Evolutionary conservation across 2,329 filamentous ascomycete species (phyloP).

Genomic region (Escovopsis sp.): DNA sequence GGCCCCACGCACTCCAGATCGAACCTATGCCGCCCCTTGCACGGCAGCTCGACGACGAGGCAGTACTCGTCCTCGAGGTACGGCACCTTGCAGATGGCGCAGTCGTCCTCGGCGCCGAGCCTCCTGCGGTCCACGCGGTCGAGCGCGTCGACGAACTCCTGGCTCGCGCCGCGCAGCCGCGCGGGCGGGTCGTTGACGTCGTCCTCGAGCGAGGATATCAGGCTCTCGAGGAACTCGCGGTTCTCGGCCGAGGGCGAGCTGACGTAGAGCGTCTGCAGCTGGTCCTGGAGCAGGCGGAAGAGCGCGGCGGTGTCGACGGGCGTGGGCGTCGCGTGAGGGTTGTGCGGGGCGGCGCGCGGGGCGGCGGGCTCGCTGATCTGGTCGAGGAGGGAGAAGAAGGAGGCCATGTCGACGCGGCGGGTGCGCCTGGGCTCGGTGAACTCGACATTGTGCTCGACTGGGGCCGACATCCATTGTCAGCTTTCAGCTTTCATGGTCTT

Average conservation of each 20-base stretch:
- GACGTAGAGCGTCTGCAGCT: constrained; percentile 35
- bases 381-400: constrained; percentile 43
- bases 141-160: constrained; percentile 43
- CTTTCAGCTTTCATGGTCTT: no score
- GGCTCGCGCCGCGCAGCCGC: constrained; percentile 38
- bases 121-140: constrained; percentile 41
- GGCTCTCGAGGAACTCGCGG: constrained; percentile 32
- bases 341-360: constrained; percentile 26
- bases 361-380: constrained; percentile 29
- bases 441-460: constrained; percentile 52
- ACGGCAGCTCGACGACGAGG: constrained; percentile 50
- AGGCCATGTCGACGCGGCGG: constrained; percentile 49
- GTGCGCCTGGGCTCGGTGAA: constrained; percentile 23
- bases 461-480: no score
- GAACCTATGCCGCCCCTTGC: constrained; percentile 42
- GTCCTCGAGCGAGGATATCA: constrained; percentile 32
- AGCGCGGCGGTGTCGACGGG: constrained; percentile 43
- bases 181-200: constrained; percentile 39
- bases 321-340: constrained; percentile 43
- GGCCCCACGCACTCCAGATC: constrained; percentile 55
- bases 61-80: constrained; percentile 48
- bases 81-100: constrained; percentile 48
- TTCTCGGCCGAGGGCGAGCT: constrained; percentile 35
- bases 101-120: constrained; percentile 36
- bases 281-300: constrained; percentile 43